A percentile compares a stretch with the other conserved stretches of the same genome.
Evolutionary conservation across 441 rosid genomes (phyloP).

Genomic region (Populus hybrid): DNA sequence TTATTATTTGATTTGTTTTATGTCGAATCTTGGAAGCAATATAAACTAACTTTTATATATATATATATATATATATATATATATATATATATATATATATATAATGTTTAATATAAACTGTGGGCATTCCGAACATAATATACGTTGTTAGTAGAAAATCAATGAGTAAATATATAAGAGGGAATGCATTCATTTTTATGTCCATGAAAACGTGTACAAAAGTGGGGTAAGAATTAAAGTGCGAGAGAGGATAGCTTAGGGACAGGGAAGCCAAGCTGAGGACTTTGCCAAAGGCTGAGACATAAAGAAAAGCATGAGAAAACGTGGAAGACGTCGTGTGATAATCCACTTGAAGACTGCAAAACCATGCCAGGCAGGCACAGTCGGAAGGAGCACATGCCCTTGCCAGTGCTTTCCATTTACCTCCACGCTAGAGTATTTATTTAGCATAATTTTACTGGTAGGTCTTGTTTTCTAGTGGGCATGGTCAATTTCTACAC

Average conservation of each 20-base stretch:
- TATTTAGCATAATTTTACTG: not conserved
- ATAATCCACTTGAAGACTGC: constrained; percentile 33
- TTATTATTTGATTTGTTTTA: not conserved
- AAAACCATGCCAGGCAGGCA: constrained; percentile 22
- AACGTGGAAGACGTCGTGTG: constrained; percentile 12
- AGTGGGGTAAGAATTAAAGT: not conserved
- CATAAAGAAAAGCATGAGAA: not conserved
- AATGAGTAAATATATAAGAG: no score
- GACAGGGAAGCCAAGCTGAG: constrained; percentile 7
- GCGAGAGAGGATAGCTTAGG: not conserved
- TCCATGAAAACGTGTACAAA: no score
- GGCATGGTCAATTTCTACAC: not conserved
- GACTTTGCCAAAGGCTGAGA: no score
- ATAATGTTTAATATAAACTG: no score
- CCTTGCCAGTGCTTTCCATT: constrained; percentile 15
- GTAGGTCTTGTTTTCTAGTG: not conserved
- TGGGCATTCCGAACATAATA: no score
- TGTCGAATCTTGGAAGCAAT: not conserved
- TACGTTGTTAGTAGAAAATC: no score
- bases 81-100: no score
- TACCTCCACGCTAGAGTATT: not conserved
- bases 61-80: no score
- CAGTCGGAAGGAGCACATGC: constrained; percentile 36
- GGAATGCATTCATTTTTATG: no score
- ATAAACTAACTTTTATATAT: no score